Conservation (phyloP, 768 basidiomycete genomes). For the Trametes cingulata region DNA sequence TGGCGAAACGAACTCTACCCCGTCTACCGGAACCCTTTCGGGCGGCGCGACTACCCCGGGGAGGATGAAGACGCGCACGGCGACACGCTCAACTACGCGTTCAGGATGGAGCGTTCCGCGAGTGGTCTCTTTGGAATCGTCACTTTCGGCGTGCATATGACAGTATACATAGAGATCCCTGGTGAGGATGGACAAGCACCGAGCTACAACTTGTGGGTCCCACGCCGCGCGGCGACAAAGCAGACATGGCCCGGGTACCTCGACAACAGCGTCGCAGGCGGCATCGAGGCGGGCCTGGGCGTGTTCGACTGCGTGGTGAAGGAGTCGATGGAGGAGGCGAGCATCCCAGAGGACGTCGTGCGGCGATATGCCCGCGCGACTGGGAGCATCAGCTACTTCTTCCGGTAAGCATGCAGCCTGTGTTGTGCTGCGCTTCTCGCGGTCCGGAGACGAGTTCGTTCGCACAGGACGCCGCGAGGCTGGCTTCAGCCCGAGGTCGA, state of each 20-base stretch:
- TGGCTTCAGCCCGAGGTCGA: constrained; percentile 90
- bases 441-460: background rate
- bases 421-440: too few species aligned
- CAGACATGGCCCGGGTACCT: constrained; percentile 87
- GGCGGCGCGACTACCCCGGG: constrained; percentile 45
- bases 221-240: constrained; percentile 82
- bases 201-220: constrained; percentile 76
- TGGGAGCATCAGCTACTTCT: constrained; percentile 84
- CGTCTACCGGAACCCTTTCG: constrained; percentile 71
- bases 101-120: constrained; percentile 88
- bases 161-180: constrained; percentile 57
- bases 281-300: constrained; percentile 79
- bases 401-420: constrained; percentile 44
- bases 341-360: constrained; percentile 66
- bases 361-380: constrained; percentile 55
- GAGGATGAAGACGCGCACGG: constrained; percentile 17
- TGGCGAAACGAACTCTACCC: constrained; percentile 90
- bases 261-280: constrained; percentile 92
- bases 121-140: constrained; percentile 87
- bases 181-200: constrained; percentile 31
- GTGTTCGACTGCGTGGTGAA: constrained; percentile 79
- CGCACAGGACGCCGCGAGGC: constrained; percentile 54
- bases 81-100: constrained; percentile 60
- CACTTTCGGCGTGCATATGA: constrained; percentile 94
- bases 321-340: constrained; percentile 94